Conservation (phyloP, 495 filamentous ascomycete genomes). For the Massariosphaeria phaeospora region DNA sequence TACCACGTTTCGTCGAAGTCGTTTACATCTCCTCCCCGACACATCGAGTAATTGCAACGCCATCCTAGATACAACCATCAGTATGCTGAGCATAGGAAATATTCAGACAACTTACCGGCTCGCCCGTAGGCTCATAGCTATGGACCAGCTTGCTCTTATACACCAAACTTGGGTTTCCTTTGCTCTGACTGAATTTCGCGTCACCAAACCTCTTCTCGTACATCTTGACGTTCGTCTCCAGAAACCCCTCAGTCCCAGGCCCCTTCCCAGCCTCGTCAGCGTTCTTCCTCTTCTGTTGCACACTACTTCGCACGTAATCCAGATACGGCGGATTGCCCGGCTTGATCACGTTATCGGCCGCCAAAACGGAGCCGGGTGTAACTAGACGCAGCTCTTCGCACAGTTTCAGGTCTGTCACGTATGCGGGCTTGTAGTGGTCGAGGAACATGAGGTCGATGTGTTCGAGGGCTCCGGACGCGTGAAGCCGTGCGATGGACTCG, state of each 20-base stretch:
- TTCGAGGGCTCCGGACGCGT: conserved; percentile 48
- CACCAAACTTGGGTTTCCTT: conserved; percentile 64
- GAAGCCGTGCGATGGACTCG: conserved; percentile 52
- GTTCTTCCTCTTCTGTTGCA: conserved; percentile 46
- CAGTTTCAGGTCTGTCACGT: conserved; percentile 65
- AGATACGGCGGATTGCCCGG: conserved; percentile 74
- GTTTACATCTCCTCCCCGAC: conserved; percentile 35
- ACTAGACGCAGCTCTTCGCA: conserved; percentile 64
- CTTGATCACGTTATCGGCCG: conserved; percentile 68
- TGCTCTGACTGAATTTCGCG: conserved; percentile 44
- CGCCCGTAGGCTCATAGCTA: conserved; percentile 63
- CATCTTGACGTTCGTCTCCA: conserved; percentile 36
- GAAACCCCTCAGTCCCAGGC: conserved; percentile 32
- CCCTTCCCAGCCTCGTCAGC: conserved; percentile 4
- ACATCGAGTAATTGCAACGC: conserved; percentile 66
- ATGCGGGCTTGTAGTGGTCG: conserved; percentile 70
- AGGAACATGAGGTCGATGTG: conserved; percentile 66
- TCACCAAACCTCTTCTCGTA: conserved; percentile 42
- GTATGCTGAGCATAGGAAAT: too few relatives aligned
- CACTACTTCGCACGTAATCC: conserved; percentile 56
- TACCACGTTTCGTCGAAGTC: not conserved
- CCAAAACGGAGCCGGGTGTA: conserved; percentile 55
- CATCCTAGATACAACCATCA: conserved; percentile 51
- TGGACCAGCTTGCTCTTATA: conserved; percentile 62
- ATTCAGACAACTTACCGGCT: conserved; percentile 44